phyloP scores from a whole-genome alignment of 1,284 basidiomycete species.

The Fomitopsis schrenkii region DNA sequence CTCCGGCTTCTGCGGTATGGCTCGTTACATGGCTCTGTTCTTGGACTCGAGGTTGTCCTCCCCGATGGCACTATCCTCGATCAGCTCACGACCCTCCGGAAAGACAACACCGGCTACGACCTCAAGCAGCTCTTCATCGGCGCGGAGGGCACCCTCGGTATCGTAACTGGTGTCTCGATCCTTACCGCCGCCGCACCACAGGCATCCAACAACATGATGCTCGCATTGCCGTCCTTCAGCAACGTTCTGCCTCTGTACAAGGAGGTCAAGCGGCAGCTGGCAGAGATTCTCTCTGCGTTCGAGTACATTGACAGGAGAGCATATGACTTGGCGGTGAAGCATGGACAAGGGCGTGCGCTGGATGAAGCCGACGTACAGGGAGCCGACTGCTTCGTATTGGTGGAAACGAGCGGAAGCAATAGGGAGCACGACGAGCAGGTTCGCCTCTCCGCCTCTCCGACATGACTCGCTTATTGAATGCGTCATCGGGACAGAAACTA shows the following conservation, averaged over 20 bases:
- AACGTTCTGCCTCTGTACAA: constrained; percentile 71
- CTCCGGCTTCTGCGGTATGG: constrained; percentile 93
- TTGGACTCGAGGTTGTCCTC: constrained; percentile 96
- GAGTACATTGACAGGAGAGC: constrained; percentile 93
- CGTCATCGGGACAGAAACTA: constrained; percentile 70
- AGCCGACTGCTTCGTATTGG: constrained; percentile 85
- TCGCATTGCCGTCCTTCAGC: constrained; percentile 71
- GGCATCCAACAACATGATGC: constrained; percentile 75
- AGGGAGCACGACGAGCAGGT: constrained; percentile 96
- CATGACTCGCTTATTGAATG: neutral
- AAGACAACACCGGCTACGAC: constrained; percentile 99
- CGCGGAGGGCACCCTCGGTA: constrained; percentile 92
- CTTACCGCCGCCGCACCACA: constrained; percentile 89
- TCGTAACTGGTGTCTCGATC: constrained; percentile 95
- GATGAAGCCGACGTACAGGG: constrained; percentile 67
- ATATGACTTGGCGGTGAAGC: constrained; percentile 82
- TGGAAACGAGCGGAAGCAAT: constrained; percentile 95
- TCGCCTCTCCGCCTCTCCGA: constrained; percentile 10
- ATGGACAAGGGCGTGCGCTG: constrained; percentile 66
- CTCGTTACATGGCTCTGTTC: constrained; percentile 90
- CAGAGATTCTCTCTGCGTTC: constrained; percentile 97
- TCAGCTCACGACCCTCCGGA: constrained; percentile 80
- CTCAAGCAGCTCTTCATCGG: constrained; percentile 99
- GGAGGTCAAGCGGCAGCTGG: constrained; percentile 72
- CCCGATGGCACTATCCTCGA: constrained; percentile 96